Evolutionary conservation across 345 rosid genomes (phyloP).

Genomic region (Eucalyptus pauciflora): DNA sequence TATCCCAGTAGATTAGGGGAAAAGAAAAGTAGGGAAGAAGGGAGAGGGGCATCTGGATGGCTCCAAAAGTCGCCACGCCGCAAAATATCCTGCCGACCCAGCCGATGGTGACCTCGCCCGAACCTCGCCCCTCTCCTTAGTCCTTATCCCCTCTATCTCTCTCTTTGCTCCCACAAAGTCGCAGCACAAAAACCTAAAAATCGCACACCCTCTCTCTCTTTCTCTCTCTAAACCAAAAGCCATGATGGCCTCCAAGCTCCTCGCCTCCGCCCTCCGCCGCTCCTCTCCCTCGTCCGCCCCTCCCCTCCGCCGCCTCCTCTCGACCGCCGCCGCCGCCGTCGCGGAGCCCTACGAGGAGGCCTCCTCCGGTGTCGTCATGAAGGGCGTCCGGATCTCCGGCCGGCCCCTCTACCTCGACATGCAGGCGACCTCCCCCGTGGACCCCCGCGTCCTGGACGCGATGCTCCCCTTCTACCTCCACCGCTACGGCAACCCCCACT

Average conservation of each 20-base stretch:
- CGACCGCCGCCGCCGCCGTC: conserved; percentile 14
- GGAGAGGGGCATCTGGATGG: background rate
- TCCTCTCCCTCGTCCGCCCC: background rate
- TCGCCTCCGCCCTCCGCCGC: conserved; percentile 37
- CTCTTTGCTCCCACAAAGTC: background rate
- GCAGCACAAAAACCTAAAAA: background rate
- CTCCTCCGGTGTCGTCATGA: conserved; percentile 30
- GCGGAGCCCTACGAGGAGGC: conserved; percentile 18
- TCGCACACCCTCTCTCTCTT: fast-evolving
- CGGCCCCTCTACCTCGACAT: conserved; percentile 73
- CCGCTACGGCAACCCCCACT: conserved; percentile 87
- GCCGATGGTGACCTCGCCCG: background rate
- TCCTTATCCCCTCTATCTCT: background rate
- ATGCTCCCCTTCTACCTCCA: conserved; percentile 67
- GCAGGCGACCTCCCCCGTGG: conserved; percentile 87
- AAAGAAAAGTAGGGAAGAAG: too few relatives aligned
- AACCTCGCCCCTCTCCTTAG: background rate
- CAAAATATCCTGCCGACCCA: fast-evolving
- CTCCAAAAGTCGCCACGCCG: background rate
- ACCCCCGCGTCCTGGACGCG: conserved; percentile 80
- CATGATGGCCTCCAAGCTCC: conserved; percentile 49
- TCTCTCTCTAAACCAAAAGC: background rate
- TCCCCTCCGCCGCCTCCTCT: conserved; percentile 16
- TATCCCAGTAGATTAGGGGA: background rate
- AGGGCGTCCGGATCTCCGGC: conserved; percentile 61